Conservation (phyloP, 2,329 filamentous ascomycete species). For the Curvularia eragrostidis region DNA sequence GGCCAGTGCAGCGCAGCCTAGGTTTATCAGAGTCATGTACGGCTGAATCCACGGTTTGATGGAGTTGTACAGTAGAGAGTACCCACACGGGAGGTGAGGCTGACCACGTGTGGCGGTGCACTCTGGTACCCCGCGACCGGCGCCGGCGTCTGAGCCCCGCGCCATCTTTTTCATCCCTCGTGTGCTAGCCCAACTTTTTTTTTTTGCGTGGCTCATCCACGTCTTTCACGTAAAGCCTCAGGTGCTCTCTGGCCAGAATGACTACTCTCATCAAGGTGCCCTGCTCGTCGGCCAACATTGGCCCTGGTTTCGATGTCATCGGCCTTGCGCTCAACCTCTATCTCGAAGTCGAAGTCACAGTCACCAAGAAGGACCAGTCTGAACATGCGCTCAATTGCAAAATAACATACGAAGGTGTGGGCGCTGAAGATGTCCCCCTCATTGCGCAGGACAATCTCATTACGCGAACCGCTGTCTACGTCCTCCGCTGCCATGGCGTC, state of each 20-base stretch:
- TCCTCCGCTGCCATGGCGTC: constrained; percentile 89
- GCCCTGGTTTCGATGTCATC: constrained; percentile 95
- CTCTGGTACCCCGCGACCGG: constrained; percentile 12
- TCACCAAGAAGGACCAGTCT: constrained; percentile 62
- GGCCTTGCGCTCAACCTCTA: constrained; percentile 92
- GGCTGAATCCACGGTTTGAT: background rate
- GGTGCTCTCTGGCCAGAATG: constrained; percentile 30
- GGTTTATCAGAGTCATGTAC: background rate
- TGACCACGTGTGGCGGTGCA: constrained; percentile 12
- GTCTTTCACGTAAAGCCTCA: constrained; percentile 15
- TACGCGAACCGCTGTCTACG: constrained; percentile 91
- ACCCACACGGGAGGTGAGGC: background rate
- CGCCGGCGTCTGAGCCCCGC: constrained; percentile 22
- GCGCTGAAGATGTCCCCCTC: constrained; percentile 78
- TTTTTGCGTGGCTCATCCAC: constrained; percentile 9
- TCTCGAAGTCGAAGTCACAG: constrained; percentile 84
- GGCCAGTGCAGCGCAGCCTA: background rate
- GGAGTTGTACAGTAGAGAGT: background rate
- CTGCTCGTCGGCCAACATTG: constrained; percentile 97
- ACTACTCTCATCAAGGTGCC: constrained; percentile 75
- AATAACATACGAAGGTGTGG: constrained; percentile 88
- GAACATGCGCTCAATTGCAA: constrained; percentile 78
- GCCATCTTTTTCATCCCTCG: constrained; percentile 17
- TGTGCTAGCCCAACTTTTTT: constrained; percentile 15
- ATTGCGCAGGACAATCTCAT: constrained; percentile 89